These are phyloP conservation scores for Nicotiana benthamiana DNA, from an alignment of 257 asterid genomes.

Conservation along the genomic window DNA sequence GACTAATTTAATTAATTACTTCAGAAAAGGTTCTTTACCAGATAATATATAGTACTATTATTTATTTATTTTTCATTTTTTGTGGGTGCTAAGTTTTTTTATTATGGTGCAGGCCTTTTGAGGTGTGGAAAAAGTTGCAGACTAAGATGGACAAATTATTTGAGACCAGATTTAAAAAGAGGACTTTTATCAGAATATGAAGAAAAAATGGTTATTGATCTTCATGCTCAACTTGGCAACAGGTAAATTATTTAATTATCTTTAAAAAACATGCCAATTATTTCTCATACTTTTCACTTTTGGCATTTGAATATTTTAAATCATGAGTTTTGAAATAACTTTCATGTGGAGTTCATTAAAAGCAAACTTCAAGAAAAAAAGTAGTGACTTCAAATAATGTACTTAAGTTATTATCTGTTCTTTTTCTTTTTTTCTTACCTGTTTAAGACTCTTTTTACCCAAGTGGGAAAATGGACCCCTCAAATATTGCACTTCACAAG, in stretches of 20 bases:
- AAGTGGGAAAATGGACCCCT: not conserved
- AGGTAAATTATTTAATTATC: conserved; percentile 30
- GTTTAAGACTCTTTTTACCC: not conserved
- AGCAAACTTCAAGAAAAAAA: not conserved
- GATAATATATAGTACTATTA: not conserved
- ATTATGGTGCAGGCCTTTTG: conserved; percentile 48
- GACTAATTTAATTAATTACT: too few species aligned
- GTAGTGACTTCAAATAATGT: not conserved
- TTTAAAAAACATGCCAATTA: not conserved
- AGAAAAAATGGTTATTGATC: conserved; percentile 93
- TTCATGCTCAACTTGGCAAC: conserved; percentile 94
- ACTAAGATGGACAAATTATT: conserved; percentile 86
- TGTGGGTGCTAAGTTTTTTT: not conserved
- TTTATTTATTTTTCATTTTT: not conserved
- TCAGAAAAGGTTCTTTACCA: not conserved
- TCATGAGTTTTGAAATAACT: too few species aligned
- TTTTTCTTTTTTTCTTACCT: not conserved
- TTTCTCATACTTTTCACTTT: not conserved
- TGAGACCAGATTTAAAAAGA: conserved; percentile 90
- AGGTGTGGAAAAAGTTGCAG: conserved; percentile 98
- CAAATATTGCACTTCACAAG: not conserved
- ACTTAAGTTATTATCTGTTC: conserved; percentile 8
- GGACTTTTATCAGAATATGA: conserved; percentile 82
- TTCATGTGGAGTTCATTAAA: not conserved
- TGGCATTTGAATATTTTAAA: not conserved